Evolutionary conservation across 1,284 basidiomycete species (phyloP), one percentile per base, ranked within the genome.

Genomic region (Trametes pubescens): DNA sequence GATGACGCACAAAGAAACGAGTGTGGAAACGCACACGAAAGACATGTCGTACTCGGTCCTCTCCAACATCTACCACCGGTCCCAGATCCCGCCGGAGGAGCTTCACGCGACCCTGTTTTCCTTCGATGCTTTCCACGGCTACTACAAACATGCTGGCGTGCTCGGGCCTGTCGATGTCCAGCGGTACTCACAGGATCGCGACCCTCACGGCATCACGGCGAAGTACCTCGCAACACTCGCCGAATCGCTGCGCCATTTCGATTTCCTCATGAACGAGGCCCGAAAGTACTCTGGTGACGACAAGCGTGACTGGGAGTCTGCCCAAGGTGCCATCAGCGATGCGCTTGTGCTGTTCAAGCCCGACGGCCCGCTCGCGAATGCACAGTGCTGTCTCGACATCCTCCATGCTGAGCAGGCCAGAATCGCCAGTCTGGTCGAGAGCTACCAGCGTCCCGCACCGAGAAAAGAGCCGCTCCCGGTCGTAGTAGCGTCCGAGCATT

Each of bases 91-190:
- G 4, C 34, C 32, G 3, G 32, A 57, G 21, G 55, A 26, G 10
- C 13, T 57, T 11, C 55, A 57, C 40, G 46, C 55, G 6, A 57
- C 55, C 6, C 55, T 57, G 21, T 57, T 57, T 44, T 47, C 24
- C 44, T 57, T 57, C 46, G 46, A 57, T 44, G 22, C 44, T 7
- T 24, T 7, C 13, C 26, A 26, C 13, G 55, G 55, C 18, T 57
- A 37, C 55, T 21, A 9, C 32, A 10, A 18, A 11, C 7, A 22
- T 44, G 55, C 55, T 1, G 6, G 32, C 13, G 34, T 57, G 7
- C 18, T 57, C 8, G 55, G 55, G 10, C 55, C 55, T 6, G 5
- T 37, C 21, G 18, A 21, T 11, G 55, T n/a, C 32, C 21, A 48
- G 21, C 0, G 5, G 9, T 21, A 9, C 21, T 21, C 35, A 32